A percentile compares a stretch with the other conserved stretches of the same genome.
phyloP scores from a whole-genome alignment of 208 protist genomes.

The Leishmania mexicana region DNA sequence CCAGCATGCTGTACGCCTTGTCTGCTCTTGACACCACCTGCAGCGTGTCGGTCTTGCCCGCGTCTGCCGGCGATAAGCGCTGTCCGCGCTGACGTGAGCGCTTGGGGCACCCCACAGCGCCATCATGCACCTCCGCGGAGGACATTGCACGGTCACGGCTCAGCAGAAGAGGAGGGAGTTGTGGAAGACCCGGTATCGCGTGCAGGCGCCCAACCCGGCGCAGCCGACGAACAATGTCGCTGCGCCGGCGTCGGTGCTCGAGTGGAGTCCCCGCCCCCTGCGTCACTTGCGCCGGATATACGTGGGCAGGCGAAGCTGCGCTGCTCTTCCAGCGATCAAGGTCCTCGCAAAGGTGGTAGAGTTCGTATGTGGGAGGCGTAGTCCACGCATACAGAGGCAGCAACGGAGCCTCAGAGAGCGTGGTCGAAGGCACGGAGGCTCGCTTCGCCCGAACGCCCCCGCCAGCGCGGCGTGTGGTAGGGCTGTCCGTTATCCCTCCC shows the following conservation, averaged over 20 bases:
- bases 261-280: not conserved
- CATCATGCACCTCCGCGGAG: not conserved
- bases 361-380: slow-evolving; percentile 17
- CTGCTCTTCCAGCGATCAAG: not conserved
- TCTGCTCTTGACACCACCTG: not conserved
- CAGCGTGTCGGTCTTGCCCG: not conserved
- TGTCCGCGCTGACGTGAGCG: not conserved
- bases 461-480: not conserved
- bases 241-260: not conserved
- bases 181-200: slow-evolving; percentile 40
- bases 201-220: slow-evolving; percentile 18
- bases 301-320: not conserved
- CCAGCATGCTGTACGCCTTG: not conserved
- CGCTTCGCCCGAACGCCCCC: not conserved
- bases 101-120: not conserved
- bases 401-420: not conserved
- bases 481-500: not conserved
- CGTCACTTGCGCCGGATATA: not conserved
- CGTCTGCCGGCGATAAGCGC: not conserved
- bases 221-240: not conserved
- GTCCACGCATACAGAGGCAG: slow-evolving; percentile 16
- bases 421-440: not conserved
- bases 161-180: slow-evolving; percentile 16
- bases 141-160: not conserved
- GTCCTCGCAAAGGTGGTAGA: slow-evolving; percentile 15